Evolutionary conservation across 306 rosid genomes (phyloP).

Genomic region (Albizia julibrissin): DNA sequence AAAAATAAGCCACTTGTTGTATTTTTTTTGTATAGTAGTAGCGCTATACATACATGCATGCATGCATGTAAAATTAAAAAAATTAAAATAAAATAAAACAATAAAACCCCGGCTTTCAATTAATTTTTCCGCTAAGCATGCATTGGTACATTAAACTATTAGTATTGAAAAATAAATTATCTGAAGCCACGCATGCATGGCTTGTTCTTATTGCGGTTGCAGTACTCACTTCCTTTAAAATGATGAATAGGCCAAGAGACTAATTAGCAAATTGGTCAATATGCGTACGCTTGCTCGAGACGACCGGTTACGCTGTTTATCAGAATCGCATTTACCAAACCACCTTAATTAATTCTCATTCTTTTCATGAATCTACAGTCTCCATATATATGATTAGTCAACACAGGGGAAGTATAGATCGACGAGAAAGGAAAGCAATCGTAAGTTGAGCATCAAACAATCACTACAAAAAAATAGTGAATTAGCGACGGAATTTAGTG

Average conservation of each 20-base stretch:
- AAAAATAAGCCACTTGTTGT: no score
- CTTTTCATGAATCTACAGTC: background rate
- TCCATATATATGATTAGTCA: slow-evolving; percentile 44
- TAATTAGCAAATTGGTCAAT: background rate
- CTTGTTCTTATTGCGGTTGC: background rate
- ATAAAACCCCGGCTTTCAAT: background rate
- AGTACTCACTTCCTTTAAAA: background rate
- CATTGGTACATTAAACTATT: background rate
- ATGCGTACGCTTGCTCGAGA: background rate
- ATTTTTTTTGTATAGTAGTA: no score
- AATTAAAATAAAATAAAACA: no score
- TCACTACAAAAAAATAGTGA: no score
- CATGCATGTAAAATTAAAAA: no score
- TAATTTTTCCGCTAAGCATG: background rate
- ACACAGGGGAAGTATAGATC: slow-evolving; percentile 43
- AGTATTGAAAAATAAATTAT: background rate
- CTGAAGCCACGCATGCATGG: background rate
- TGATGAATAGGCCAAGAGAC: background rate
- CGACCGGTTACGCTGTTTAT: background rate
- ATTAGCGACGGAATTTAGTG: no score
- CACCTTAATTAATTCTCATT: background rate
- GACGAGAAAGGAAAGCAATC: slow-evolving; percentile 35
- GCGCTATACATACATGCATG: no score
- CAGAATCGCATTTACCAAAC: background rate
- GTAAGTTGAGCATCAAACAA: slow-evolving; percentile 40